Base-by-base conservation (phyloP, 441 rosid species). In the Erysimum cheiri region DNA sequence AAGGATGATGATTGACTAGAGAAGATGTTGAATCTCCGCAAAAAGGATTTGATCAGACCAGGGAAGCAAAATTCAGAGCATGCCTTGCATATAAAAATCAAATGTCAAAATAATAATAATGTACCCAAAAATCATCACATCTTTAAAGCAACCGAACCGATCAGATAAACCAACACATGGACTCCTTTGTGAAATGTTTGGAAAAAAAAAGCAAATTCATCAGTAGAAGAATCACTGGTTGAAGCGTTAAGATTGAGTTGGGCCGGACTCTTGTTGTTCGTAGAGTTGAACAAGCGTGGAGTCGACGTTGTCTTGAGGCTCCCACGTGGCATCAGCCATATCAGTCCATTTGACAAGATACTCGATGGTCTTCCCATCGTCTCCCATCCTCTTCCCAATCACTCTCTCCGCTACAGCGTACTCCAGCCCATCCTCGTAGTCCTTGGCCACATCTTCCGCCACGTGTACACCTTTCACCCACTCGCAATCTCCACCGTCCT, bases 321-420 rank as follows among this genome's bases (percentile, higher is more conserved):
- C 97, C 97, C 97, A 93, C 71, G 98, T 91, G 70, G 91, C 87
- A 31, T 88, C 96, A 71, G 78, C 83, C 67, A 85, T 80, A 66
- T 91, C 96, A 50, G 82, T 73, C 96, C 96, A 93, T 57, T 85
- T 89, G 58, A 93, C 95, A 44, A 91, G 79, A 77, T 80, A 88
- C 81, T 93, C 96, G 2, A 44, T n/a, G 29, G 58, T 78, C 62
- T 75, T 80, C 15, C 87, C 90, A 41, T 86, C 87, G 36, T 87
- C 92, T 5, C 83, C 90, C 1, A 74, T 77, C 60, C 93, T 80
- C 82, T 85, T 85, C 60, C 85, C 95, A 29, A 79, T 17, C 26
- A 87, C 89, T 3, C 63, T 77, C 75, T 91, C 96, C 0, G 93
- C 98, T 77, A 91, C 89, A 0, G 87, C 97, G 41, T 93, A 89